Base-by-base conservation (phyloP, 2,329 filamentous ascomycete species). In the Hymenoscyphus infarciens region DNA sequence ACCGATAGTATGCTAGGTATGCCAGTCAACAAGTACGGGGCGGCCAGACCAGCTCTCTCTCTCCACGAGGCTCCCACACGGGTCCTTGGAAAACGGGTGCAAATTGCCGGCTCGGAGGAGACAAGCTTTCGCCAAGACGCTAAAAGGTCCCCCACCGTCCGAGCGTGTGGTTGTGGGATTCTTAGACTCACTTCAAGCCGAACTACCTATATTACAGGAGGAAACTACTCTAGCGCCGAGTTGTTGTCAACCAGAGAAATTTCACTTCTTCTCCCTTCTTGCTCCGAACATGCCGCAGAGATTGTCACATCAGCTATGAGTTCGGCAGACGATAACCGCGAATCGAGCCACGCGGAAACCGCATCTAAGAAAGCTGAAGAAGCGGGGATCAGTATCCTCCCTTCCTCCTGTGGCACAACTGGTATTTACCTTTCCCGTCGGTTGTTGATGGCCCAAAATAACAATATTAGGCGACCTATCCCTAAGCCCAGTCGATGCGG, bases 351-450 rank as follows among this genome's bases (percentile, higher is more conserved):
- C 65, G 56, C 62, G 8, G 70, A 67, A n/a, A 68, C 69, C 53
- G 67, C 70, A 38, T 62, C 63, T 7, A 63, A 63, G 58, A 68
- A 69, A 61, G 69, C 74, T 63, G 71, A 66, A 57, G 68, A 68
- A 72, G 65, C 68, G 68, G 76, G 76, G 63, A 75, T 82, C 59
- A 76, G 76, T 62, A 75, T 81, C 58, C 74, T 80, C 62, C 75
- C 78, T 64, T 79, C 79, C 54, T 78, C 80, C 70, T 77, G 77
- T 67, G 80, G 22, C 25, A 25, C 22, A 25, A 22, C 81, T 64
- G 53, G 27, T 33, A 55, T 19, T 55, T 31, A n/a, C 10, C 25
- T 55, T 33, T 15, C 73, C 74, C 39, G 29, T 54, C n/a, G 33
- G 39, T 52, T 54, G 29, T 11, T 55, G 31, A 49, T 64, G n/a